Evolutionary conservation across 257 asterid genomes (phyloP), one percentile per base, ranked within the genome.

Genomic region (Paulownia fortunei): DNA sequence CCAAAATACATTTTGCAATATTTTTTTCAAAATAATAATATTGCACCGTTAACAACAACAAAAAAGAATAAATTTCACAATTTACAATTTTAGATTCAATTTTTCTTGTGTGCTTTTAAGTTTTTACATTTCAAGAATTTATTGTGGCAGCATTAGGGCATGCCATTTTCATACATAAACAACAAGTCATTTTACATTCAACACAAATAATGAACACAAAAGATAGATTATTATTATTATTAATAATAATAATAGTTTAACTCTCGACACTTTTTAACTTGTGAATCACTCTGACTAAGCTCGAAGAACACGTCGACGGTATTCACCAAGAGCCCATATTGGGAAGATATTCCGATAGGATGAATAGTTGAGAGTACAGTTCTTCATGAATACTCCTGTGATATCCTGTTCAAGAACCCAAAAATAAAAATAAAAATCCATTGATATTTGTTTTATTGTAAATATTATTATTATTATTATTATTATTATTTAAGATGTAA

Each of bases 301-400:
- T 51, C 23, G 58, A 59, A 79, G 70, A 49, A 83, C 24, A 44
- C 60, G 77, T 6, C 81, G 81, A 5, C 72, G 87, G 58, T 86
- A 88, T 76, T 84, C 74, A 23, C 78, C 88, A 36, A 88, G 69
- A 59, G 87, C 86, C 92, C 90, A 88, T 65, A 81, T 80, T 0
- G 90, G 92, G 13, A 86, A 88, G 26, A 84, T 86, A 42, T 86
- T 86, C 34, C 87, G 75, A 16, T 84, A 84, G 2, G 81, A 76
- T 18, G 87, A 67, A 76, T 86, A 88, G 59, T 86, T 79, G 8
- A 88, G 77, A 3, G 79, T 85, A 32, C 87, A 83, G 1, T 83
- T 83, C 65, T 76, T 84, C 87, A 85, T 81, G 74, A 83, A 85
- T 44, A 30, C 81, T 58, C 91, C 88, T 0, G 88, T 84, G 1